Conservation (phyloP, 768 basidiomycete genomes). For the Kwoniella mangroviensis region DNA sequence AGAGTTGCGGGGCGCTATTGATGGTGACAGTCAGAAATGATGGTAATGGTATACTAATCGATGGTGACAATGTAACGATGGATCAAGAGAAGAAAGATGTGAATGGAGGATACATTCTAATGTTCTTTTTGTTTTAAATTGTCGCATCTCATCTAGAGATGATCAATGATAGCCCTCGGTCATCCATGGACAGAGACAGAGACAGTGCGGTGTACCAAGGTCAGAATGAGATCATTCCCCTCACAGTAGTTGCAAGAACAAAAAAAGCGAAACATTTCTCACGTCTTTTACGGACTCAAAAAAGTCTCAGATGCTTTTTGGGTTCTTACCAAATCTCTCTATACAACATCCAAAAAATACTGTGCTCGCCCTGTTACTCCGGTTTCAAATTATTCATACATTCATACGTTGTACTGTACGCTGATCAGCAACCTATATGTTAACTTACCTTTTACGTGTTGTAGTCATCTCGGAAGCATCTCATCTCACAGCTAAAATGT, state of each 20-base stretch:
- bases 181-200: not conserved
- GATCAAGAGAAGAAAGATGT: not conserved
- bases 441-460: not conserved
- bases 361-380: not conserved
- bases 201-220: not conserved
- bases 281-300: conserved; percentile 12
- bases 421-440: not conserved
- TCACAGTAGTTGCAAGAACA: not conserved
- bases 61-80: too few species aligned
- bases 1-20: too few species aligned
- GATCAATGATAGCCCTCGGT: not conserved
- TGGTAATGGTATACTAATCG: too few species aligned
- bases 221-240: not conserved
- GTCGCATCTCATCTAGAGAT: not conserved
- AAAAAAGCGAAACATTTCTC: not conserved
- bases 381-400: not conserved
- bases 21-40: not conserved
- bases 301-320: not conserved
- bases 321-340: not conserved
- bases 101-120: not conserved
- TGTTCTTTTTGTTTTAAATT: not conserved
- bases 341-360: too few species aligned
- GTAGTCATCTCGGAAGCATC: not conserved
- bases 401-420: not conserved
- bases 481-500: not conserved